A percentile compares a stretch with the other conserved stretches of the same genome.
These are phyloP conservation scores for Mrakia gelida DNA, from an alignment of 768 basidiomycete genomes.

Conservation along the genomic window DNA sequence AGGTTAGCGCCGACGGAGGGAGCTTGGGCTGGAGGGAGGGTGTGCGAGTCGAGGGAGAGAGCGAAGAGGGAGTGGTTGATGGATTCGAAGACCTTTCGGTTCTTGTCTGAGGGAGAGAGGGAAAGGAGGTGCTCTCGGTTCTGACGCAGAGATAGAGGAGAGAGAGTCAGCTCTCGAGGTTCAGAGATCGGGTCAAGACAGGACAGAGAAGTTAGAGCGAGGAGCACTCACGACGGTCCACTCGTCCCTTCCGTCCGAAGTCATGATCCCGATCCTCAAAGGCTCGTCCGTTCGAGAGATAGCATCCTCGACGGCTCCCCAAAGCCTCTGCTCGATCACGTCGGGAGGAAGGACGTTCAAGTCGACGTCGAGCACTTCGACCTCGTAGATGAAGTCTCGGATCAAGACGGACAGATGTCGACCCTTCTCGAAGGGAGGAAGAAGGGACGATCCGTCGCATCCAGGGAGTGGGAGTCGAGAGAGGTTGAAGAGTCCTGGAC, in stretches of 20 bases:
- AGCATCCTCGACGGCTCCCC: constrained; percentile 58
- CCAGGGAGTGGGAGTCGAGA: constrained; percentile 65
- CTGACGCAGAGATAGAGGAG: constrained; percentile 46
- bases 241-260: constrained; percentile 70
- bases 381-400: constrained; percentile 72
- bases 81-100: constrained; percentile 57
- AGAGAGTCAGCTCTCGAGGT: constrained; percentile 4
- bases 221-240: constrained; percentile 65
- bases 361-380: constrained; percentile 59
- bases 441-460: constrained; percentile 61
- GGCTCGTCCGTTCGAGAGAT: constrained; percentile 55
- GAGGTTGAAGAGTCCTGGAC: constrained; percentile 56
- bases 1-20: constrained; percentile 17
- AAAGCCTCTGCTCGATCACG: constrained; percentile 52
- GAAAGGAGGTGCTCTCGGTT: constrained; percentile 66
- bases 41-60: constrained; percentile 74
- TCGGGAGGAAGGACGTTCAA: constrained; percentile 43
- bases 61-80: constrained; percentile 73
- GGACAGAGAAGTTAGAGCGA: neutral
- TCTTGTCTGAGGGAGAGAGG: constrained; percentile 56
- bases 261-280: constrained; percentile 64
- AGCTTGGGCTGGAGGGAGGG: constrained; percentile 45
- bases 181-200: no score
- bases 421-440: neutral
- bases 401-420: constrained; percentile 58